These are phyloP conservation scores for Colletotrichum acutatum DNA, from an alignment of 2,329 filamentous ascomycete species.

Conservation along the genomic window DNA sequence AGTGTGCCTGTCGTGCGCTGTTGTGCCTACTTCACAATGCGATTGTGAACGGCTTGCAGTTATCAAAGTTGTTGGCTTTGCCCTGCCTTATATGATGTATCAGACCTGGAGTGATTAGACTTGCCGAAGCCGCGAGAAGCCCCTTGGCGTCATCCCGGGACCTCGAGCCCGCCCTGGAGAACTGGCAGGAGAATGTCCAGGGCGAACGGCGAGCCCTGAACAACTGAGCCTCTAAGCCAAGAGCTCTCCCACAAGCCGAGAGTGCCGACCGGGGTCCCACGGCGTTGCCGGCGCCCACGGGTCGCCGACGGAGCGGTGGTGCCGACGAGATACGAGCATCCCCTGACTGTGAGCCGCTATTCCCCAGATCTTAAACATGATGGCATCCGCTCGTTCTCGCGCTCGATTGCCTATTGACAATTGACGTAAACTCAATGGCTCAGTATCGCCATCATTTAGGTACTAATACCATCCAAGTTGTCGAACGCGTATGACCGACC, in stretches of 20 bases:
- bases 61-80: neutral
- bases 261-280: slow-evolving; percentile 19
- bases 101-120: neutral
- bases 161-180: neutral
- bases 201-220: neutral
- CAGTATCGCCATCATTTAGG: neutral
- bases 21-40: slow-evolving; percentile 12
- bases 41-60: neutral
- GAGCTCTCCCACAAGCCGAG: slow-evolving; percentile 30
- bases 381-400: slow-evolving; percentile 1
- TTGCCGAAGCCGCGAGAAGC: neutral
- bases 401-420: neutral
- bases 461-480: neutral
- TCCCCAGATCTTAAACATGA: slow-evolving; percentile 23
- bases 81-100: neutral
- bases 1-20: slow-evolving; percentile 3
- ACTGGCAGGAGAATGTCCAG: neutral
- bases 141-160: neutral
- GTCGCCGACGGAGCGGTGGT: slow-evolving; percentile 19
- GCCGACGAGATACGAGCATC: slow-evolving; percentile 27
- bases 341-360: slow-evolving; percentile 19
- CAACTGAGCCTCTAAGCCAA: slow-evolving; percentile 6
- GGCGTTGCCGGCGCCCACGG: slow-evolving; percentile 12
- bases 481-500: neutral
- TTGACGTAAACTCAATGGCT: neutral